phyloP scores from a whole-genome alignment of 2,329 filamentous ascomycete genomes.

The Apiospora hydei region DNA sequence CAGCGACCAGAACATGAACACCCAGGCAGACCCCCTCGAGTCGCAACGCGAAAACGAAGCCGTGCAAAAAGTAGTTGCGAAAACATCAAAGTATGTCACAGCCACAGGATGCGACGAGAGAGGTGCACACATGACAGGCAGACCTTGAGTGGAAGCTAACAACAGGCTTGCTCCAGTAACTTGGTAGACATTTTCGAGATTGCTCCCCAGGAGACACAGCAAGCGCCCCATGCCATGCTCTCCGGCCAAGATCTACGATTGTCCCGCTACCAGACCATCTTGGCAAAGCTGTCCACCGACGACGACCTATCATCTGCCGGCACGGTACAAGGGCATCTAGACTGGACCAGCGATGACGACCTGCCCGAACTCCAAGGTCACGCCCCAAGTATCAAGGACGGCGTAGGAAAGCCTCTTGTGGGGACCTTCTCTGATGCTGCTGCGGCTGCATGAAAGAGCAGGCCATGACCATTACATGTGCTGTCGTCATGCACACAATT shows the following conservation, averaged over 20 bases:
- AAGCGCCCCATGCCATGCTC: slow-evolving; percentile 39
- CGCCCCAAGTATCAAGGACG: slow-evolving; percentile 47
- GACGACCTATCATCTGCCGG: slow-evolving; percentile 47
- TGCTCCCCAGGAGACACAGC: slow-evolving; percentile 56
- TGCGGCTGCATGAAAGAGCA: slow-evolving; percentile 43
- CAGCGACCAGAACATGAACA: slow-evolving; percentile 60
- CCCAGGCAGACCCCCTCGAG: slow-evolving; percentile 67
- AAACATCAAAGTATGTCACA: slow-evolving; percentile 65
- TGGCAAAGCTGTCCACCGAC: slow-evolving; percentile 64
- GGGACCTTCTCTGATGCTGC: slow-evolving; percentile 68
- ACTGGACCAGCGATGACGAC: slow-evolving; percentile 59
- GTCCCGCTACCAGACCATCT: slow-evolving; percentile 66
- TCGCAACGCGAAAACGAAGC: slow-evolving; percentile 70
- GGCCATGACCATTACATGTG: background rate
- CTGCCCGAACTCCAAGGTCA: slow-evolving; percentile 52
- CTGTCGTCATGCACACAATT: slow-evolving; percentile 4
- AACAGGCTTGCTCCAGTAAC: slow-evolving; percentile 53
- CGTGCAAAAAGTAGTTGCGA: slow-evolving; percentile 67
- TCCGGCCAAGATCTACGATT: slow-evolving; percentile 63
- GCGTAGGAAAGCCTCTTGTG: slow-evolving; percentile 55
- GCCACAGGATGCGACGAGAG: slow-evolving; percentile 30
- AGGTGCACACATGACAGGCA: slow-evolving; percentile 23
- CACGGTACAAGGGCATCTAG: slow-evolving; percentile 52
- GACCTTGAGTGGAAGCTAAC: background rate
- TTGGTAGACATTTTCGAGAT: slow-evolving; percentile 74